phyloP scores from a whole-genome alignment of 179 eudicot species.

The Patellifolia procumbens region DNA sequence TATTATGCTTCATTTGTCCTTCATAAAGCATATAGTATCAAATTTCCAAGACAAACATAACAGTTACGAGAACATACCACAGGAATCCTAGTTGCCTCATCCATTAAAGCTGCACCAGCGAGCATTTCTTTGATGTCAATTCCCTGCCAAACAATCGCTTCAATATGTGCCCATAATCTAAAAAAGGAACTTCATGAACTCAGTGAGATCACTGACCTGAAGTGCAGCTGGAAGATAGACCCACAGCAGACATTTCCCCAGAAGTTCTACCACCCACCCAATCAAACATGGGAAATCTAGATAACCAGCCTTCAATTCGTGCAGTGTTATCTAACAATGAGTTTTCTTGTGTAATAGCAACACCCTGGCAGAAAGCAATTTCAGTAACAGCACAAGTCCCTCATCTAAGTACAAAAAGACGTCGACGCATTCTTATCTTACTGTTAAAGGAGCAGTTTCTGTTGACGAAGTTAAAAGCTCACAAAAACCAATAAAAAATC shows the following conservation, averaged over 20 bases:
- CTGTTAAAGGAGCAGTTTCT: too few relatives aligned
- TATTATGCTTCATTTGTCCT: neutral
- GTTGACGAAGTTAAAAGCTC: too few relatives aligned
- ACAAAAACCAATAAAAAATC: neutral
- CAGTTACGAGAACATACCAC: slow-evolving; percentile 44
- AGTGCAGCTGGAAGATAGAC: slow-evolving; percentile 98
- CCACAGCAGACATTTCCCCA: slow-evolving; percentile 97
- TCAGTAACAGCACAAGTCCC: neutral
- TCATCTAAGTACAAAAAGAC: neutral
- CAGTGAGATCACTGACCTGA: slow-evolving; percentile 55
- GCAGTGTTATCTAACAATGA: slow-evolving; percentile 57
- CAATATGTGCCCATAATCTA: slow-evolving; percentile 10
- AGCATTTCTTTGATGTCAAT: slow-evolving; percentile 69
- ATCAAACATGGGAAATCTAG: too few relatives aligned
- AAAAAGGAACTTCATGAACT: neutral
- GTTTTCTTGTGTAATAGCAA: slow-evolving; percentile 22
- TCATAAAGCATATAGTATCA: neutral
- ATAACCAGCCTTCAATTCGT: too few relatives aligned
- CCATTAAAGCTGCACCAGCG: slow-evolving; percentile 23
- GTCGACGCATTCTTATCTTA: neutral
- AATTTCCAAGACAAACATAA: neutral
- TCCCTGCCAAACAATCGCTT: slow-evolving; percentile 22
- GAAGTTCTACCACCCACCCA: neutral
- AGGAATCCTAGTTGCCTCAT: slow-evolving; percentile 6
- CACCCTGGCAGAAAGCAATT: slow-evolving; percentile 1